Percentiles rank a stretch among this genome's conserved stretches.
phyloP scores from a whole-genome alignment of 148 eudicot species.

The Hydrangea macrophylla region DNA sequence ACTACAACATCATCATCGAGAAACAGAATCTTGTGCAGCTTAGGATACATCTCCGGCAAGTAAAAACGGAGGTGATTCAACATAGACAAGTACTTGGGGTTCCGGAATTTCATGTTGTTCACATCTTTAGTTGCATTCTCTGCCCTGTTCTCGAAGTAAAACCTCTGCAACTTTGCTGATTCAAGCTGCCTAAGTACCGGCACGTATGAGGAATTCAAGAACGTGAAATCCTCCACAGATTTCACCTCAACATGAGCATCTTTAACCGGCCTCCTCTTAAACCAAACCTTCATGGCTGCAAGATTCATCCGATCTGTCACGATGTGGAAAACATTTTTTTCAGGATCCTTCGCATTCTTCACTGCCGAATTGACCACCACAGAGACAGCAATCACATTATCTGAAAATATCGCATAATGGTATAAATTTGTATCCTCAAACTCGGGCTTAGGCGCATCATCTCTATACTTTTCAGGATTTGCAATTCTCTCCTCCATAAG shows the following conservation, averaged over 20 bases:
- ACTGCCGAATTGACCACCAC: slow-evolving; percentile 84
- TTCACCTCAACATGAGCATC: slow-evolving; percentile 87
- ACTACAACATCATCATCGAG: slow-evolving; percentile 97
- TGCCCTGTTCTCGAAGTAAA: slow-evolving; percentile 55
- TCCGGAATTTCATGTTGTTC: slow-evolving; percentile 52
- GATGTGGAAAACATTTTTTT: slow-evolving; percentile 83
- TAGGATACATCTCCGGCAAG: slow-evolving; percentile 88
- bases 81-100: slow-evolving; percentile 68
- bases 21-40: slow-evolving; percentile 66
- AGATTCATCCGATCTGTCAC: slow-evolving; percentile 85
- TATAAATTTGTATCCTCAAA: slow-evolving; percentile 77
- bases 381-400: slow-evolving; percentile 89
- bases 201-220: slow-evolving; percentile 72
- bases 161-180: slow-evolving; percentile 47
- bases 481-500: slow-evolving; percentile 85
- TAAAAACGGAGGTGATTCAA: slow-evolving; percentile 86
- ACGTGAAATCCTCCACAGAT: slow-evolving; percentile 61
- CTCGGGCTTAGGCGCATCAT: slow-evolving; percentile 79
- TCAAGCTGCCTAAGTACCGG: slow-evolving; percentile 78
- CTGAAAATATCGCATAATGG: slow-evolving; percentile 91
- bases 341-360: slow-evolving; percentile 72
- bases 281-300: slow-evolving; percentile 95
- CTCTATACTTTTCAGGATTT: slow-evolving; percentile 68
- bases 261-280: slow-evolving; percentile 67
- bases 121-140: slow-evolving; percentile 63